Evolutionary conservation across 192 early-diverging fungal genomes (phyloP).

Genomic region (Entomortierella chlamydospora): DNA sequence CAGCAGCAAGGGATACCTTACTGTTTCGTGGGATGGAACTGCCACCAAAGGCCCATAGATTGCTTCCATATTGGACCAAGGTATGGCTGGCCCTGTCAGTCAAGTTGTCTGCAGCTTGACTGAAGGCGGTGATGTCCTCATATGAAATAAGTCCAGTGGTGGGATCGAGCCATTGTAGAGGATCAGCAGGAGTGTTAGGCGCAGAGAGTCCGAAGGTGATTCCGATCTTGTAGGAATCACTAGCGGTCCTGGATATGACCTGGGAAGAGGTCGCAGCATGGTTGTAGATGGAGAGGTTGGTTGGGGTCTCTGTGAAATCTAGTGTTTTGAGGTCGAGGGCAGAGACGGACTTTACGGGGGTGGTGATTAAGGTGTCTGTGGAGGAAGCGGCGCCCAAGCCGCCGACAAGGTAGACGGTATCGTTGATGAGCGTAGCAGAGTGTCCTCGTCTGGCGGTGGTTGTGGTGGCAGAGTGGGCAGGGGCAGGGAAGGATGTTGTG

Average conservation of each 20-base stretch:
- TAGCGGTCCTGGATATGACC: background rate
- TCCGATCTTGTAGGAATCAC: constrained; percentile 1
- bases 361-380: background rate
- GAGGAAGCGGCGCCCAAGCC: constrained; percentile 7
- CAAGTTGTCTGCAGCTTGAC: background rate
- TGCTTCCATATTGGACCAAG: constrained; percentile 26
- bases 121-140: background rate
- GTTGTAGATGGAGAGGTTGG: constrained; percentile 7
- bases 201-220: constrained; percentile 20
- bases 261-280: constrained; percentile 10
- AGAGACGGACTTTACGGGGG: constrained; percentile 14
- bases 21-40: background rate
- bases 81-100: constrained; percentile 8
- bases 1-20: background rate
- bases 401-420: constrained; percentile 39
- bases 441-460: constrained; percentile 19
- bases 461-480: background rate
- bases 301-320: constrained; percentile 12
- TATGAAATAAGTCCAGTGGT: background rate
- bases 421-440: constrained; percentile 23
- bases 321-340: constrained; percentile 15
- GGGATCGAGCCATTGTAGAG: constrained; percentile 28
- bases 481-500: background rate
- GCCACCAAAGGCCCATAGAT: constrained; percentile 28
- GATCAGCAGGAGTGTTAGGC: background rate